Evolutionary conservation across 106 monocot species (phyloP).

Genomic region (Posidonia australis): DNA sequence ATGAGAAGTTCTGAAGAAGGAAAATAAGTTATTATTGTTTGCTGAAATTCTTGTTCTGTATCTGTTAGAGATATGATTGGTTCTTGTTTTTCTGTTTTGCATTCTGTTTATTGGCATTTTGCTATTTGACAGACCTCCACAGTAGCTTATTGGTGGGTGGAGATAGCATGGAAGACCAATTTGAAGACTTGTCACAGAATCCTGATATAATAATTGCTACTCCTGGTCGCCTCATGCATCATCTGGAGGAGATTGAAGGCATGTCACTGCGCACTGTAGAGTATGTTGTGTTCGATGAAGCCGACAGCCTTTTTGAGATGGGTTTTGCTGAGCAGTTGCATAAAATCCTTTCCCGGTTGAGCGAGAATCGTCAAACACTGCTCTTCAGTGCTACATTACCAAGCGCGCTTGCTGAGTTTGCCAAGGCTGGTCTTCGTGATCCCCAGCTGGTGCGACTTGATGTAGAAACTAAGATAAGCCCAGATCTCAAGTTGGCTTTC

Average conservation of each 20-base stretch:
- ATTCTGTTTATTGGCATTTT: not conserved
- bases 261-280: slow-evolving; percentile 82
- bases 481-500: slow-evolving; percentile 70
- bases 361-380: slow-evolving; percentile 85
- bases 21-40: no score
- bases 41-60: not conserved
- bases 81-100: not conserved
- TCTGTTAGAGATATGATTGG: not conserved
- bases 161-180: slow-evolving; percentile 95
- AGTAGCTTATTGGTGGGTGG: slow-evolving; percentile 89
- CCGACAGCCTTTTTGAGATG: slow-evolving; percentile 84
- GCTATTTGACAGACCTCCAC: slow-evolving; percentile 39
- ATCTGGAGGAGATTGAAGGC: slow-evolving; percentile 71
- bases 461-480: slow-evolving; percentile 77
- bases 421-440: slow-evolving; percentile 87
- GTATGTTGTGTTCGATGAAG: slow-evolving; percentile 99
- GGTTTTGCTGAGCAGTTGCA: slow-evolving; percentile 89
- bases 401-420: slow-evolving; percentile 87
- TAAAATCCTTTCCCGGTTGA: slow-evolving; percentile 54
- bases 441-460: slow-evolving; percentile 79
- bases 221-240: slow-evolving; percentile 95
- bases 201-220: slow-evolving; percentile 98
- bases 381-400: slow-evolving; percentile 96
- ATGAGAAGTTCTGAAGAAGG: no score
- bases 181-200: slow-evolving; percentile 80